Conservation (phyloP, 495 filamentous ascomycete species). For the Neohortaea acidophila region DNA sequence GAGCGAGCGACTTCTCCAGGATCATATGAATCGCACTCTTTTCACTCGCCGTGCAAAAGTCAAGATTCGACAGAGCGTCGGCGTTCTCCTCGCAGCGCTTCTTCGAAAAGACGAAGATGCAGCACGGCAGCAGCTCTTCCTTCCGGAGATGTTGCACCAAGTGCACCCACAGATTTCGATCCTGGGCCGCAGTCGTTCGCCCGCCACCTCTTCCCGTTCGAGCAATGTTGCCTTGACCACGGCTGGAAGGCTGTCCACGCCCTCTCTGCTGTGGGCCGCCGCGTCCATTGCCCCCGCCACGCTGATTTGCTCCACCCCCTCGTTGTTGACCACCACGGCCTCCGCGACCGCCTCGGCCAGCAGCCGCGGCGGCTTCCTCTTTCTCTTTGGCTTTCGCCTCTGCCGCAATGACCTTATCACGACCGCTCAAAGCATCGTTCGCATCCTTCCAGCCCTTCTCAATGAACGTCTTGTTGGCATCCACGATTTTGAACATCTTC, state of each 20-base stretch:
- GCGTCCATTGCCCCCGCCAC: conserved; percentile 38
- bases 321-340: conserved; percentile 16
- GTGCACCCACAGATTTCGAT: conserved; percentile 93
- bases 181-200: conserved; percentile 73
- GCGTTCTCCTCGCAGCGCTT: conserved; percentile 94
- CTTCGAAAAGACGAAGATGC: conserved; percentile 98
- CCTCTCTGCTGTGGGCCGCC: conserved; percentile 40
- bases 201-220: conserved; percentile 71
- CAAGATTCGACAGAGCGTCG: conserved; percentile 82
- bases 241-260: conserved; percentile 39
- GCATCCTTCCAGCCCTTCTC: conserved; percentile 92
- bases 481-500: conserved; percentile 85
- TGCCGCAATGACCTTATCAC: conserved; percentile 53
- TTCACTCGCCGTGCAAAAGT: conserved; percentile 81
- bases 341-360: conserved; percentile 18
- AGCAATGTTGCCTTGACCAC: conserved; percentile 69
- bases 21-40: conserved; percentile 97
- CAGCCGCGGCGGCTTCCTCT: conserved; percentile 23
- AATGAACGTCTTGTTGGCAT: conserved; percentile 75
- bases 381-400: conserved; percentile 30
- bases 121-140: conserved; percentile 70
- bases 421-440: conserved; percentile 64
- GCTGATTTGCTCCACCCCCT: conserved; percentile 31
- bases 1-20: conserved; percentile 86
- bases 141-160: conserved; percentile 82